Conservation (phyloP, 805 yeast species). For the Yarrowia porcina region DNA sequence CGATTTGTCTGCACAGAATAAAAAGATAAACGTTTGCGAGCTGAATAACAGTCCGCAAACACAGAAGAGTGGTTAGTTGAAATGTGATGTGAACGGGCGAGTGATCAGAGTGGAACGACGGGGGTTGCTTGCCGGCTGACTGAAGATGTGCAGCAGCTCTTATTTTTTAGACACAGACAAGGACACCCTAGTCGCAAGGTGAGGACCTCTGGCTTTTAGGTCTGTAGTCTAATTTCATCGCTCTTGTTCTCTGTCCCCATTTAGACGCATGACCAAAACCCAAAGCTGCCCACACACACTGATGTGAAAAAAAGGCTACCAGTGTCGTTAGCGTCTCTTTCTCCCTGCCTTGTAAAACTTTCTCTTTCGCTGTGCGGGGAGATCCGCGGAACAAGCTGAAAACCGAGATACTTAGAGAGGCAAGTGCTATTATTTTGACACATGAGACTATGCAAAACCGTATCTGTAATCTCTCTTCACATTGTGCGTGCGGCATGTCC, state of each 20-base stretch:
- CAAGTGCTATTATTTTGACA: background rate
- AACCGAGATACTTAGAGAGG: background rate
- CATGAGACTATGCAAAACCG: background rate
- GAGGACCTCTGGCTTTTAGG: constrained; percentile 5
- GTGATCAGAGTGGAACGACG: background rate
- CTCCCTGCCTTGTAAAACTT: background rate
- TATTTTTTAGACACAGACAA: background rate
- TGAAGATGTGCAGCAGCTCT: background rate
- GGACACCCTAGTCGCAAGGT: constrained; percentile 2
- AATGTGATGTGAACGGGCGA: background rate
- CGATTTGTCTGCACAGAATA: constrained; percentile 8
- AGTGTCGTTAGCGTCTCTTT: background rate
- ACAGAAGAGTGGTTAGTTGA: constrained; percentile 17
- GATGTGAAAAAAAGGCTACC: constrained; percentile 8
- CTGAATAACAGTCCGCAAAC: constrained; percentile 11
- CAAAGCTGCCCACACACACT: background rate
- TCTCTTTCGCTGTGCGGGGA: background rate
- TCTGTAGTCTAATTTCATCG: constrained; percentile 12
- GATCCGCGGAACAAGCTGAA: background rate
- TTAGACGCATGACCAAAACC: constrained; percentile 1
- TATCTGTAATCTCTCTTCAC: background rate
- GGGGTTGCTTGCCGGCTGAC: background rate
- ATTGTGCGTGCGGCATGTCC: background rate
- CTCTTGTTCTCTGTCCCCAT: constrained; percentile 4
- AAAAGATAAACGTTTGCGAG: constrained; percentile 1